Percentiles rank a stretch among this genome's conserved stretches.
Evolutionary conservation across 2,329 filamentous ascomycete species (phyloP).

Genomic region (Aspergillus novofumigatus): DNA sequence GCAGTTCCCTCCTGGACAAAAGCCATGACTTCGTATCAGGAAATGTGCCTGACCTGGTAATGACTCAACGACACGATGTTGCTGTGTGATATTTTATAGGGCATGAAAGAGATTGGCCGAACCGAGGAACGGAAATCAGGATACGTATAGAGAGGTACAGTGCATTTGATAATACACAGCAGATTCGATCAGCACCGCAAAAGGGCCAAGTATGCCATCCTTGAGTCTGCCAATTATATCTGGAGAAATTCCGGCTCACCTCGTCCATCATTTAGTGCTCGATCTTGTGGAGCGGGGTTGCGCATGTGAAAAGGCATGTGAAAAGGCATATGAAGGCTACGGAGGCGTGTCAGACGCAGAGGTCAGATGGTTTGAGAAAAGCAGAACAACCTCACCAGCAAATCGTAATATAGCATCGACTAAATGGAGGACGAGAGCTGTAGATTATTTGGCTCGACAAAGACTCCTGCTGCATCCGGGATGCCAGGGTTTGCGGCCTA

Average conservation of each 20-base stretch:
- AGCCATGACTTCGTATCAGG: too few species aligned
- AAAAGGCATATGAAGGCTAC: not conserved
- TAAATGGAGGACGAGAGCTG: not conserved
- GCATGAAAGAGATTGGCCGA: too few species aligned
- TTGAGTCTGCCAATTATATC: not conserved
- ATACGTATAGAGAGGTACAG: not conserved
- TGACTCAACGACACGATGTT: too few species aligned
- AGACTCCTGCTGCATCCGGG: too few species aligned
- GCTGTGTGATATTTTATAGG: too few species aligned
- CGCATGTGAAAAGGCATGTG: not conserved
- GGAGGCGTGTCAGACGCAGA: not conserved
- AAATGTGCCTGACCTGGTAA: too few species aligned
- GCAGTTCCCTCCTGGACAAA: too few species aligned
- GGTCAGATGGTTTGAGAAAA: too few species aligned
- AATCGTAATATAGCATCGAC: not conserved
- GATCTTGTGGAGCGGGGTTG: not conserved
- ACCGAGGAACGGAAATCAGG: too few species aligned
- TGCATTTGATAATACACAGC: not conserved
- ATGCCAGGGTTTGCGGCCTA: too few species aligned
- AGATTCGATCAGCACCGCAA: not conserved
- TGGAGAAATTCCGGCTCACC: not conserved
- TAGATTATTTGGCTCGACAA: not conserved
- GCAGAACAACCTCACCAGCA: not conserved
- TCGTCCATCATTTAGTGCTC: not conserved
- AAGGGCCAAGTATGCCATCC: not conserved